A percentile compares a stretch with the other conserved stretches of the same genome.
These are phyloP conservation scores for Turritis glabra DNA, from an alignment of 345 rosid genomes.

Conservation along the genomic window DNA sequence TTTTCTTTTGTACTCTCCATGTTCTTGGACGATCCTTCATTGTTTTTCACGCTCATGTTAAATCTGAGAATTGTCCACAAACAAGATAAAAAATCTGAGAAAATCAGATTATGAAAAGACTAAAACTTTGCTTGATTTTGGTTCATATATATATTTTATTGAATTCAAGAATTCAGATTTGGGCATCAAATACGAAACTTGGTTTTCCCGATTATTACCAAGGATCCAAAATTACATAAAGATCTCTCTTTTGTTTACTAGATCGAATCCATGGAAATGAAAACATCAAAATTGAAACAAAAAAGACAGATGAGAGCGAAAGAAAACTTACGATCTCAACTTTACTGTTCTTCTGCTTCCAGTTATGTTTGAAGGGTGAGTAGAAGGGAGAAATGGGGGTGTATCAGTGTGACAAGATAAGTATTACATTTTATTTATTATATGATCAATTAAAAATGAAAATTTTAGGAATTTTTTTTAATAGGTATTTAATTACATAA, in stretches of 20 bases:
- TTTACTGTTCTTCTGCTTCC: background rate
- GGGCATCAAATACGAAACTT: background rate
- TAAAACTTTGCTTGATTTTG: background rate
- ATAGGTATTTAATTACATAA: too few species aligned
- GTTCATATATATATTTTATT: background rate
- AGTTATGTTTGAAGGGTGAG: too few species aligned
- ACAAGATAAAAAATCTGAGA: background rate
- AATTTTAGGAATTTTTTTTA: too few species aligned
- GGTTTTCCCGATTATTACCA: background rate
- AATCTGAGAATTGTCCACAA: background rate
- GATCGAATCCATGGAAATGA: background rate
- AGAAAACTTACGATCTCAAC: slow-evolving; percentile 17
- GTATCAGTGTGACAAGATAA: too few species aligned
- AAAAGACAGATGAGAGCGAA: background rate
- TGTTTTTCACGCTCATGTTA: slow-evolving; percentile 3
- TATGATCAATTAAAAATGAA: too few species aligned
- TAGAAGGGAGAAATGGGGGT: too few species aligned
- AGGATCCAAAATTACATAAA: background rate
- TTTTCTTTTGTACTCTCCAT: slow-evolving; percentile 17
- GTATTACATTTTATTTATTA: too few species aligned
- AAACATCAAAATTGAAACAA: background rate
- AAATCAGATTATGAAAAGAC: background rate
- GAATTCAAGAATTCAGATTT: background rate
- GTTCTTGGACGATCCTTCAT: slow-evolving; percentile 1
- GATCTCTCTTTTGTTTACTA: background rate